These are phyloP conservation scores for Coniochaeta sp. DNA, from an alignment of 2,329 filamentous ascomycete genomes.

Conservation along the genomic window DNA sequence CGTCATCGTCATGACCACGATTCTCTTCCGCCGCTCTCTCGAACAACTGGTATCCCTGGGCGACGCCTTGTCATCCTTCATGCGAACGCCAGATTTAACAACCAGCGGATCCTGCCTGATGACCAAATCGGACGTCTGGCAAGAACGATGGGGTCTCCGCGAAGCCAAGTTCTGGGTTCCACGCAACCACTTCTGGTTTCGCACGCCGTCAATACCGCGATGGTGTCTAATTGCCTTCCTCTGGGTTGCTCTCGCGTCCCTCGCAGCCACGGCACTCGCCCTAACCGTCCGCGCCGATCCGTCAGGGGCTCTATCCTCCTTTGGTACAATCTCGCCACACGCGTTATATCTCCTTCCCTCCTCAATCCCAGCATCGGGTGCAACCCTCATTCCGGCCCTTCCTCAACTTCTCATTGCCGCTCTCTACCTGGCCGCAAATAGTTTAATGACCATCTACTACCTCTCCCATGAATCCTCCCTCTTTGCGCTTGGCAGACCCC, in stretches of 20 bases:
- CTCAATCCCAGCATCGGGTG: conserved; percentile 11
- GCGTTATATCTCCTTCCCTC: conserved; percentile 22
- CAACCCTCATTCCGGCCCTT: conserved; percentile 32
- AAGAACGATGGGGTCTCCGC: conserved; percentile 32
- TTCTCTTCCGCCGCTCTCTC: conserved; percentile 23
- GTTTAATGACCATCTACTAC: conserved; percentile 38
- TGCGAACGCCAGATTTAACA: conserved; percentile 33
- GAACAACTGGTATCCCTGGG: conserved; percentile 40
- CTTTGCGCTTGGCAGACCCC: conserved; percentile 26
- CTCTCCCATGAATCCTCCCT: conserved; percentile 42
- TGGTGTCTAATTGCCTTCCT: conserved; percentile 32
- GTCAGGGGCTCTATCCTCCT: conserved; percentile 23
- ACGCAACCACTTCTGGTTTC: conserved; percentile 34
- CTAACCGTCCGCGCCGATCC: conserved; percentile 22
- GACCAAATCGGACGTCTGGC: conserved; percentile 34
- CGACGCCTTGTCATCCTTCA: conserved; percentile 42
- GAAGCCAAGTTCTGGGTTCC: conserved; percentile 36
- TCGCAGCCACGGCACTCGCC: conserved; percentile 31
- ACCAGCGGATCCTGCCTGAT: conserved; percentile 37
- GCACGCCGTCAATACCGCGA: conserved; percentile 30
- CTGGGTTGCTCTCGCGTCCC: conserved; percentile 28
- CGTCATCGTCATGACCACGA: conserved; percentile 22
- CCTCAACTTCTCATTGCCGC: conserved; percentile 40
- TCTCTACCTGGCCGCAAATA: conserved; percentile 40
- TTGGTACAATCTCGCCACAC: conserved; percentile 28